Conservation (phyloP, 805 yeast species). For the Suhomyces faveliae region DNA sequence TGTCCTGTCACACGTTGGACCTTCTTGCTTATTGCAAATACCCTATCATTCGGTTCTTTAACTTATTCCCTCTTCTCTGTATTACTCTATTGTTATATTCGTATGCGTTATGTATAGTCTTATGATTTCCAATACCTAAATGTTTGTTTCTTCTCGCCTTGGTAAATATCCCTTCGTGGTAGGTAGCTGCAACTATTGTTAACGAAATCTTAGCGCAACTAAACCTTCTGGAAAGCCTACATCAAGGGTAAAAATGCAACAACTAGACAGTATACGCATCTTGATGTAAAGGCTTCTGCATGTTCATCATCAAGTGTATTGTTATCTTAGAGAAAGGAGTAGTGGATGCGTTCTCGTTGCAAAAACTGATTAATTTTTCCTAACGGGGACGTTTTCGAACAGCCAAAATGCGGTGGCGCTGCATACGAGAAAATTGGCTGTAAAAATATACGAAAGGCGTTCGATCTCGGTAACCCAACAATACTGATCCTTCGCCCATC, state of each 20-base stretch:
- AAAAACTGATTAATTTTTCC: background rate
- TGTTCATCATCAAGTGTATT: no score
- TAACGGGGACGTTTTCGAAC: background rate
- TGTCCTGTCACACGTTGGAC: background rate
- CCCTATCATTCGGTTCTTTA: background rate
- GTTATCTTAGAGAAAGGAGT: background rate
- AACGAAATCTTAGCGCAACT: background rate
- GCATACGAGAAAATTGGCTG: background rate
- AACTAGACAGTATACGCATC: background rate
- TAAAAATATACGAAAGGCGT: background rate
- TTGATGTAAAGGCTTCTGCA: no score
- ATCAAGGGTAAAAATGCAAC: background rate
- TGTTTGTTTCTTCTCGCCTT: no score
- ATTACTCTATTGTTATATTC: background rate
- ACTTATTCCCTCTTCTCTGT: background rate
- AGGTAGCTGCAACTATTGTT: background rate
- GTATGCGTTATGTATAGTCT: background rate
- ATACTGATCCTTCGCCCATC: constrained; percentile 21
- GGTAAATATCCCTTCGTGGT: background rate
- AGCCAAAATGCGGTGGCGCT: background rate
- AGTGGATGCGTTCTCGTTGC: background rate
- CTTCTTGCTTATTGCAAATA: background rate
- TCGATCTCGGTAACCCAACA: constrained; percentile 8
- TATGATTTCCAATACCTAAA: background rate
- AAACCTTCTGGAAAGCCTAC: background rate